phyloP scores from a whole-genome alignment of 2,329 filamentous ascomycete genomes.

The Bipolaris victoriae region DNA sequence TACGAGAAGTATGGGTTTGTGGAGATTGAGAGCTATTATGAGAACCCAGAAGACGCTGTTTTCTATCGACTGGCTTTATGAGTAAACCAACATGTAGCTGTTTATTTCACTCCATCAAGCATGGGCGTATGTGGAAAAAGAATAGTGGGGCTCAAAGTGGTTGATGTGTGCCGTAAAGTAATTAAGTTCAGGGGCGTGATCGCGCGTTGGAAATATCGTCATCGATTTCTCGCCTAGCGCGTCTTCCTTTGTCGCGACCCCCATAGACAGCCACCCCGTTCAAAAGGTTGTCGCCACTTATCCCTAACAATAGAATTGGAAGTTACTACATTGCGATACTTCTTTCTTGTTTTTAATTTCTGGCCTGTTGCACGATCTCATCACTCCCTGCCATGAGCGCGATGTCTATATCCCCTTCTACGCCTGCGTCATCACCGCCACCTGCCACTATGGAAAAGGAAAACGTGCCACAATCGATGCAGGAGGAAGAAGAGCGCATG shows the following conservation, averaged over 20 bases:
- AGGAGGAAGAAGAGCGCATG: constrained; percentile 56
- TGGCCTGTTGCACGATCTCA: constrained; percentile 21
- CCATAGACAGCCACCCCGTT: constrained; percentile 17
- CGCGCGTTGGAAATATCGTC: constrained; percentile 36
- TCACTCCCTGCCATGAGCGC: constrained; percentile 29
- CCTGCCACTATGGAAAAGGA: constrained; percentile 37
- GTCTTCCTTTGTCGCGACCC: constrained; percentile 25
- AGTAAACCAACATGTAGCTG: background rate
- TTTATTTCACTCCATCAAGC: background rate
- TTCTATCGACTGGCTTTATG: constrained; percentile 55
- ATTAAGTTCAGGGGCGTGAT: constrained; percentile 30
- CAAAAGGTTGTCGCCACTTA: constrained; percentile 14
- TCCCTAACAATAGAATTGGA: constrained; percentile 12
- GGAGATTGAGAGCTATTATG: constrained; percentile 61
- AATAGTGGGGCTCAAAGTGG: background rate
- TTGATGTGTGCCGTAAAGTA: constrained; percentile 13
- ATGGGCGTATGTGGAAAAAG: too few relatives aligned
- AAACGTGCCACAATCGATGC: constrained; percentile 50
- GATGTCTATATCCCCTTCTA: constrained; percentile 34
- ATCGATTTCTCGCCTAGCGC: constrained; percentile 31
- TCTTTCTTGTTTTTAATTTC: background rate
- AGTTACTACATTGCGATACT: background rate
- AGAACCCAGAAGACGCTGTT: constrained; percentile 59
- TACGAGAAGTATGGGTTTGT: constrained; percentile 61
- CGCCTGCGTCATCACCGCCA: constrained; percentile 45